These are phyloP conservation scores for Apostasia shenzhenica DNA, from an alignment of 106 monocot genomes.

Conservation along the genomic window DNA sequence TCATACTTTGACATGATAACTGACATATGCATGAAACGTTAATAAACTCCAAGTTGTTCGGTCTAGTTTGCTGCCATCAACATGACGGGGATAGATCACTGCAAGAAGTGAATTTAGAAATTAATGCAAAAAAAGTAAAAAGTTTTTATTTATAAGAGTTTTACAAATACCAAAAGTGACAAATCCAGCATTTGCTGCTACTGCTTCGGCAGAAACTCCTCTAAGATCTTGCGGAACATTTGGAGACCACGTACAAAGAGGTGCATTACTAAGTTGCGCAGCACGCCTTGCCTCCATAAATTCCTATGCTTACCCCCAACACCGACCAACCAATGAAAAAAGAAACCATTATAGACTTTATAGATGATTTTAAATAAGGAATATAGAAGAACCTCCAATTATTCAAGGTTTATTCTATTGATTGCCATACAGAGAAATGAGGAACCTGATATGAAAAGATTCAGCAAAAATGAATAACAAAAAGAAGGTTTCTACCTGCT, in stretches of 20 bases:
- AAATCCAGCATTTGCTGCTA: conserved; percentile 89
- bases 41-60: conserved; percentile 86
- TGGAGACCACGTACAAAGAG: conserved; percentile 81
- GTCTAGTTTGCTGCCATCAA: conserved; percentile 75
- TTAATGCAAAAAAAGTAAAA: neutral
- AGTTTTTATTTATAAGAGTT: neutral
- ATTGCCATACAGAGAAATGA: too few relatives aligned
- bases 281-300: conserved; percentile 86
- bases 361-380: too few relatives aligned
- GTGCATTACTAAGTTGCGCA: conserved; percentile 76
- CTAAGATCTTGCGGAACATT: conserved; percentile 78
- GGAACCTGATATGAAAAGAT: too few relatives aligned
- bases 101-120: conserved; percentile 8
- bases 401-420: too few relatives aligned
- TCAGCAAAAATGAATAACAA: too few relatives aligned
- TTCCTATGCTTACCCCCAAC: conserved; percentile 37
- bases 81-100: conserved; percentile 81
- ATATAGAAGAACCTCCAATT: too few relatives aligned
- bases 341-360: neutral
- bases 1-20: conserved; percentile 90
- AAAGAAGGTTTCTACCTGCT: too few relatives aligned
- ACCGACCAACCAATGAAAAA: neutral
- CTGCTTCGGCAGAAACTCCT: conserved; percentile 45
- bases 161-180: conserved; percentile 78
- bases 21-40: conserved; percentile 98